Evolutionary conservation across 768 basidiomycete genomes (phyloP), one percentile per base, ranked within the genome.

Genomic region (Dentipellis sp.): DNA sequence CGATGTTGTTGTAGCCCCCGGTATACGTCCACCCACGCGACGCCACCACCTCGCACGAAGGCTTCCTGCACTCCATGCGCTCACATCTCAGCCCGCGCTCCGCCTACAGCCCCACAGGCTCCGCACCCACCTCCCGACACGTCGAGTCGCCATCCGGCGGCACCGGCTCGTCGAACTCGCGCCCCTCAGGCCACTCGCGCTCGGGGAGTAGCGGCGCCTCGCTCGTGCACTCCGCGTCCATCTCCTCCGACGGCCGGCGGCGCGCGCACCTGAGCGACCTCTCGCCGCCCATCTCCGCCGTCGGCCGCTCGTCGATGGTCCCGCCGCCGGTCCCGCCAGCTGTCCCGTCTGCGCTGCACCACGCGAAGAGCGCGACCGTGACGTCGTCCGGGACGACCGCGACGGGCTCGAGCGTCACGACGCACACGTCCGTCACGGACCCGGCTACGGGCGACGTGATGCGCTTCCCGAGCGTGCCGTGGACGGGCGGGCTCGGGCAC

Each of bases 21-120:
- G 70, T 71, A 62, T 67, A 77, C 39, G 66, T 77, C 37, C 74
- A 78, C 53, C 70, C 70, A 34, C 68, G 66, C n/a, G 70, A 68
- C 38, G 63, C 69, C 6, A 63, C 75, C 45, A 66, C 66, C n/a
- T 84, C 86, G 21, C 83, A 87, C 61, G 76, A 77, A 60, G 82
- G 78, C 22, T 88, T 87, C 0, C 66, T 88, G 10, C 78, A 83
- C 61, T 87, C 86, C 0, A 76, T 80, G 73, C 75, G 73, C 19
- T 83, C 84, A 1, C 78, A 79, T 54, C 66, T 83, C 17, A 74
- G 73, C 60, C 80, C 82, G 0, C 65, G 69, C 14, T 69, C 75
- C 1, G 66, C 64, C 23, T 74, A 75, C 47, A 79, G 80, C 6
- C 70, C 74, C 36, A 52, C 64, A 4, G 79, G 79, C 38, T 84